Conservation (phyloP, 2,329 filamentous ascomycete genomes). For the Penicillium concentricum region DNA sequence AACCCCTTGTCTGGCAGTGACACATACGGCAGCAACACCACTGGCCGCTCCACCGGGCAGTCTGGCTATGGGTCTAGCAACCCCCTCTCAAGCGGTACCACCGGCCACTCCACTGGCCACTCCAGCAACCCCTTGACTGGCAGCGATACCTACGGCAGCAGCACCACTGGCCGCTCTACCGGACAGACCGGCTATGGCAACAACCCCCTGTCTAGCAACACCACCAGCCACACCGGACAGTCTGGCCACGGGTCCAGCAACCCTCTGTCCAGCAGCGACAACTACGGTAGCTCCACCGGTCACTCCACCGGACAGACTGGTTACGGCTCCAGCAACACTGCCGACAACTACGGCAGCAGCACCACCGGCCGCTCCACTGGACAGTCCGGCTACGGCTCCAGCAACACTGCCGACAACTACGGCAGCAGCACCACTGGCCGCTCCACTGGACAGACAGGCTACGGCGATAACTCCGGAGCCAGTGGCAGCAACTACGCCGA, state of each 20-base stretch:
- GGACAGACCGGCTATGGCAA: too few species aligned
- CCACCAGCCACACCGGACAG: not conserved
- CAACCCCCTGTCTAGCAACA: too few species aligned
- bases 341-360: not conserved
- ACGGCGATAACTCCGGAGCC: not conserved
- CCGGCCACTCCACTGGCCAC: too few species aligned
- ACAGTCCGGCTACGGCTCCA: not conserved
- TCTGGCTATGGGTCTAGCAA: not conserved
- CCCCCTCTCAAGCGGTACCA: too few species aligned
- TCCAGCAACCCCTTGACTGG: too few species aligned
- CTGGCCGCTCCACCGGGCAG: not conserved
- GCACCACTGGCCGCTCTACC: too few species aligned
- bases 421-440: too few species aligned
- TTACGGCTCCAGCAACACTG: too few species aligned
- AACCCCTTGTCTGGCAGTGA: slow-evolving; percentile 3
- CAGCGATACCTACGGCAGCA: too few species aligned
- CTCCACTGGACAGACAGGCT: not conserved
- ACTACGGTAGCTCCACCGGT: too few species aligned
- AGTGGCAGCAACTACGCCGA: slow-evolving; percentile 18
- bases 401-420: not conserved
- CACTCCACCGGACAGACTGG: not conserved
- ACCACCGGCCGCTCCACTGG: too few species aligned
- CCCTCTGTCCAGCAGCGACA: too few species aligned
- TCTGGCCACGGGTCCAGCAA: not conserved
- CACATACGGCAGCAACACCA: not conserved